Evolutionary conservation across 1,284 basidiomycete genomes (phyloP).

Genomic region (Salmacisia buchloeana): DNA sequence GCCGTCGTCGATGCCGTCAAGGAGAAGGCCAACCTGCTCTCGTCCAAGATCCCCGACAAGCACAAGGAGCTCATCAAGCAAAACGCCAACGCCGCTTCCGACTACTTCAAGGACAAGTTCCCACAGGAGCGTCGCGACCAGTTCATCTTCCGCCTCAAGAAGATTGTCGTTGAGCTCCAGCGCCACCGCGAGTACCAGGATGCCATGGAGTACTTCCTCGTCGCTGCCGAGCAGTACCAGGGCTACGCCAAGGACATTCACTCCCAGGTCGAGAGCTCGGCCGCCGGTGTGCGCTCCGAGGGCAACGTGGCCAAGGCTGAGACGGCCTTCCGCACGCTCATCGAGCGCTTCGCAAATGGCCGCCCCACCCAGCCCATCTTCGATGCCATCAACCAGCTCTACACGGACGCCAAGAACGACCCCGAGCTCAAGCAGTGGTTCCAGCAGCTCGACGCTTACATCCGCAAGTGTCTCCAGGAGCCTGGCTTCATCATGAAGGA

Average conservation of each 20-base stretch:
- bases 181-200: constrained; percentile 82
- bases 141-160: constrained; percentile 73
- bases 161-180: constrained; percentile 88
- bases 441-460: constrained; percentile 57
- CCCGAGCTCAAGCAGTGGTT: constrained; percentile 74
- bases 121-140: constrained; percentile 77
- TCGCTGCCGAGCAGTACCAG: constrained; percentile 61
- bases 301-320: constrained; percentile 52
- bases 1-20: constrained; percentile 55
- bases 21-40: constrained; percentile 46
- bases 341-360: constrained; percentile 86
- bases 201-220: constrained; percentile 53
- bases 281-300: constrained; percentile 58
- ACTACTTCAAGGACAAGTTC: constrained; percentile 73
- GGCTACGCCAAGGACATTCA: constrained; percentile 59
- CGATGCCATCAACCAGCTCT: constrained; percentile 68
- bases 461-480: constrained; percentile 66
- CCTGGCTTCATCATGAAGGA: constrained; percentile 82
- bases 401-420: constrained; percentile 71
- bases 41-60: constrained; percentile 46
- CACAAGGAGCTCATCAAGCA: constrained; percentile 43
- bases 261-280: constrained; percentile 55
- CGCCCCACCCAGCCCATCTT: constrained; percentile 61
- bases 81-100: constrained; percentile 41
- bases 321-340: constrained; percentile 55